These are phyloP conservation scores for Aureobasidium sp. DNA, from an alignment of 2,329 filamentous ascomycete species.

Conservation along the genomic window DNA sequence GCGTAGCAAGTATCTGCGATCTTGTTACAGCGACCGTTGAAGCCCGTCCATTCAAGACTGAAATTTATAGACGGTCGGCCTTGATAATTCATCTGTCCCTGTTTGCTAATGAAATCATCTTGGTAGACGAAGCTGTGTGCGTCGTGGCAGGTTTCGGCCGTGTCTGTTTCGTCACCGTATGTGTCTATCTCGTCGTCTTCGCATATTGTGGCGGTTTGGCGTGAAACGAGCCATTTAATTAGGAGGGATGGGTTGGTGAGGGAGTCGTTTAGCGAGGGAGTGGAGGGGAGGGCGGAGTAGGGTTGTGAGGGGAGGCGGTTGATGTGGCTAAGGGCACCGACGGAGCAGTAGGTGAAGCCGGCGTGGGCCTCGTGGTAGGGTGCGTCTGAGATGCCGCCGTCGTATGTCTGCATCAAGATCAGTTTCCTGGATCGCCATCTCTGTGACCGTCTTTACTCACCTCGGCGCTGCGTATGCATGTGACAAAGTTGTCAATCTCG, in stretches of 20 bases:
- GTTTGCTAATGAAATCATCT: constrained; percentile 31
- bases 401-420: constrained; percentile 68
- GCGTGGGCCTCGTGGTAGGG: constrained; percentile 87
- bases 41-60: constrained; percentile 70
- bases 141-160: constrained; percentile 44
- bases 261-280: constrained; percentile 11
- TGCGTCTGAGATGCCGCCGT: constrained; percentile 84
- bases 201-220: constrained; percentile 51
- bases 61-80: constrained; percentile 69
- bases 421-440: neutral
- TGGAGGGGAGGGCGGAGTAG: constrained; percentile 2
- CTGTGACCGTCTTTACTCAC: constrained; percentile 29
- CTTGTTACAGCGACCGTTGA: constrained; percentile 94
- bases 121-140: constrained; percentile 43
- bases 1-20: constrained; percentile 94
- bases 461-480: constrained; percentile 73
- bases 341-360: constrained; percentile 91
- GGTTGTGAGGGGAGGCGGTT: constrained; percentile 56
- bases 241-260: constrained; percentile 40
- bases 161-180: constrained; percentile 32
- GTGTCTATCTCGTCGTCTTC: constrained; percentile 47
- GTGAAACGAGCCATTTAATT: constrained; percentile 51
- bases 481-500: constrained; percentile 73
- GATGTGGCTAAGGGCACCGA: constrained; percentile 82
- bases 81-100: constrained; percentile 32